Conservation (phyloP, 2,329 filamentous ascomycete genomes). For the Exophiala lecanii-corni region DNA sequence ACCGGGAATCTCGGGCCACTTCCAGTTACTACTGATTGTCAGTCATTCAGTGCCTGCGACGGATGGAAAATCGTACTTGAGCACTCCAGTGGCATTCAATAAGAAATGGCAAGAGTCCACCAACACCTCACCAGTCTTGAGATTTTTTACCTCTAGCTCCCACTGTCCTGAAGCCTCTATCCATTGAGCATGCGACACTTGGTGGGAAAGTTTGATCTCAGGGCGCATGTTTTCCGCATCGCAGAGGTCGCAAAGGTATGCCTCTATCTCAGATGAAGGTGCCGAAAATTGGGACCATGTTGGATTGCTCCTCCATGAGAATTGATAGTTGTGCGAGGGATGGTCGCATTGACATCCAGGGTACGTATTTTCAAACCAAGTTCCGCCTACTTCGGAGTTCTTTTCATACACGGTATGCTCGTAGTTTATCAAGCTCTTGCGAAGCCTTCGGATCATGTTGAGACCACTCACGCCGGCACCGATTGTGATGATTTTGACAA, state of each 20-base stretch:
- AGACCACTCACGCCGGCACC: constrained; percentile 46
- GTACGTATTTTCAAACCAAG: constrained; percentile 39
- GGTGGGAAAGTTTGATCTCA: constrained; percentile 48
- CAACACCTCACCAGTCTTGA: constrained; percentile 34
- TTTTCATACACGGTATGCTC: constrained; percentile 34
- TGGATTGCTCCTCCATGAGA: constrained; percentile 38
- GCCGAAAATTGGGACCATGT: constrained; percentile 45
- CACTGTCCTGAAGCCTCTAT: constrained; percentile 44
- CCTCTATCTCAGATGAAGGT: constrained; percentile 41
- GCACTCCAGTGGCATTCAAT: constrained; percentile 39
- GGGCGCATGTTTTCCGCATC: constrained; percentile 52
- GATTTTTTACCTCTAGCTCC: constrained; percentile 41
- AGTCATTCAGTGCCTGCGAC: constrained; percentile 31
- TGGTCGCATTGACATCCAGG: constrained; percentile 39
- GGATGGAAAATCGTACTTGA: constrained; percentile 34
- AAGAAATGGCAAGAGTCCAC: constrained; percentile 41
- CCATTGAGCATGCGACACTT: constrained; percentile 45
- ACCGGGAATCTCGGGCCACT: constrained; percentile 26
- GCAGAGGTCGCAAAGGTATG: constrained; percentile 46
- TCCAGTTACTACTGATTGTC: constrained; percentile 26
- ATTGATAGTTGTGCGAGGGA: constrained; percentile 41
- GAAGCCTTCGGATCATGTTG: constrained; percentile 41
- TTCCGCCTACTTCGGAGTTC: constrained; percentile 36
- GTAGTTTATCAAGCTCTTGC: constrained; percentile 5
- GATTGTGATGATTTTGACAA: constrained; percentile 42